Evolutionary conservation across 352 stramenopile species (phyloP).

Genomic region (Phytophthora chlamydospora): DNA sequence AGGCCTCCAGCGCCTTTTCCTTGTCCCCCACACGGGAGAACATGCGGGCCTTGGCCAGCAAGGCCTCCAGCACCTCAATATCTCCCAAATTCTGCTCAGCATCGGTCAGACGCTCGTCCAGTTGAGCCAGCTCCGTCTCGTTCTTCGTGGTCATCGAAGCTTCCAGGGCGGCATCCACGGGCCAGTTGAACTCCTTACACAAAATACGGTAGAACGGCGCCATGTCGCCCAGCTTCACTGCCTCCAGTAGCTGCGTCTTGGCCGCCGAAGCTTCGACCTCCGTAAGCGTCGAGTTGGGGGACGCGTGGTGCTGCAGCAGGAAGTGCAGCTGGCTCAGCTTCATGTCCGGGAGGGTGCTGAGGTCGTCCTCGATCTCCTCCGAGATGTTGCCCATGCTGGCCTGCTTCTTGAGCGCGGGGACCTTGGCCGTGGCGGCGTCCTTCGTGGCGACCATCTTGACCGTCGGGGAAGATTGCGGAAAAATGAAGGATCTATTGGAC

Average conservation of each 20-base stretch:
- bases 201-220: slow-evolving; percentile 80
- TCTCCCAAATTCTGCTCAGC: slow-evolving; percentile 97
- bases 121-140: slow-evolving; percentile 65
- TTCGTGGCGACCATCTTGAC: slow-evolving; percentile 13
- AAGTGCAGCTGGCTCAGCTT: slow-evolving; percentile 76
- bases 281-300: slow-evolving; percentile 43
- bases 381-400: slow-evolving; percentile 84
- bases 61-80: slow-evolving; percentile 97
- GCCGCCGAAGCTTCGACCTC: slow-evolving; percentile 40
- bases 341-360: slow-evolving; percentile 84
- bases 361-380: slow-evolving; percentile 86
- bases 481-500: no score
- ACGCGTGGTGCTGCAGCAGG: slow-evolving; percentile 76
- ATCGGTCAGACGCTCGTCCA: slow-evolving; percentile 91
- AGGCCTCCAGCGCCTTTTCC: slow-evolving; percentile 91
- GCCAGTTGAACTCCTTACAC: slow-evolving; percentile 76
- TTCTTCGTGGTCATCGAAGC: slow-evolving; percentile 65
- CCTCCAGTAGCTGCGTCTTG: slow-evolving; percentile 58
- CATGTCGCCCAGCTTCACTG: slow-evolving; percentile 76
- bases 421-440: slow-evolving; percentile 17
- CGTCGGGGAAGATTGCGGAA: slow-evolving; percentile 1
- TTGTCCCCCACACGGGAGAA: slow-evolving; percentile 94
- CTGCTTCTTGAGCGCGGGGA: slow-evolving; percentile 64
- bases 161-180: slow-evolving; percentile 61
- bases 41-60: slow-evolving; percentile 94